These are phyloP conservation scores for Galium porrigens DNA, from an alignment of 305 asterid genomes.

Conservation along the genomic window DNA sequence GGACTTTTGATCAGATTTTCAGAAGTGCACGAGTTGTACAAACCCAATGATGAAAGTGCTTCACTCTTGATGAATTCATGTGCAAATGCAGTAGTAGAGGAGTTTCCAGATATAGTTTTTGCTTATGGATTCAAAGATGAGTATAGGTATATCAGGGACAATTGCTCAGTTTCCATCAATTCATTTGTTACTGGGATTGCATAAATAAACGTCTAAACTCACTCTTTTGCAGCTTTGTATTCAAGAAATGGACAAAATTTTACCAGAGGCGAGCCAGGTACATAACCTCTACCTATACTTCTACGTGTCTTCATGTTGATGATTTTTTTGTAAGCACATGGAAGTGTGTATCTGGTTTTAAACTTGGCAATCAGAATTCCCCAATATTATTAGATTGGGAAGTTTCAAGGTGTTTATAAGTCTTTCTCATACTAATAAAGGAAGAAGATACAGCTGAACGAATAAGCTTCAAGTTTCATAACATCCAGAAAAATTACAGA, in stretches of 20 bases:
- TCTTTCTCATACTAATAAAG: not conserved
- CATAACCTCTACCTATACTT: not conserved
- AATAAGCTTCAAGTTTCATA: not conserved
- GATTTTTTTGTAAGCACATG: not conserved
- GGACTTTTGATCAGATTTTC: constrained; percentile 37
- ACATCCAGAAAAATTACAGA: not conserved
- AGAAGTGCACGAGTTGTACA: constrained; percentile 54
- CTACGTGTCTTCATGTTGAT: not conserved
- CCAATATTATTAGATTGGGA: too few species aligned
- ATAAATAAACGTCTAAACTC: not conserved
- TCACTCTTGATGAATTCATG: constrained; percentile 64
- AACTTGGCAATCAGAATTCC: not conserved
- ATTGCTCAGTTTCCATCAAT: not conserved
- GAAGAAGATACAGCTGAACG: not conserved
- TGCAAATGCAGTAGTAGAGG: constrained; percentile 47
- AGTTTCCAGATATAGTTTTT: constrained; percentile 57
- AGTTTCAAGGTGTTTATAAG: not conserved
- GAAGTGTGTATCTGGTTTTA: not conserved
- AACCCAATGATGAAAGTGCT: constrained; percentile 44
- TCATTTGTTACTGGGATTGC: constrained; percentile 2
- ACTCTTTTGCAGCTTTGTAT: constrained; percentile 42
- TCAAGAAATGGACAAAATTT: constrained; percentile 54
- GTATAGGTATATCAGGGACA: constrained; percentile 33
- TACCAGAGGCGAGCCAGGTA: constrained; percentile 81
- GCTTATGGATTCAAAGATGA: constrained; percentile 59